Base-by-base conservation (phyloP, 345 rosid genomes). In the Bruguiera sexangula region DNA sequence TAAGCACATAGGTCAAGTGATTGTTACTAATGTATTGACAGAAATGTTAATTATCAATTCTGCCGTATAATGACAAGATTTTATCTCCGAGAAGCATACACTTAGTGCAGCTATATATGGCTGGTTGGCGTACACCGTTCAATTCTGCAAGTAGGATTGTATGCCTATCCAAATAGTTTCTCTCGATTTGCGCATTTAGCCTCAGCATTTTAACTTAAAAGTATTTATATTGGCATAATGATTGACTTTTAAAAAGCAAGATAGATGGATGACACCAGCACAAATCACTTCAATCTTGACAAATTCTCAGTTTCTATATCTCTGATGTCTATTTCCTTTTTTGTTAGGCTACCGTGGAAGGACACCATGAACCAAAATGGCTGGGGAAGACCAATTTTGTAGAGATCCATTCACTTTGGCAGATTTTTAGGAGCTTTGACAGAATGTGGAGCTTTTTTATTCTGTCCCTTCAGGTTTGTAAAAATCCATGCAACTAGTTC, bases 391-490 rank as follows among this genome's bases (percentile, higher is more conserved):
- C 89, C 70, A 89, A 94, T 75, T 94, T 89, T 84, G 93, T 88
- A 60, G 98, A 94, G 88, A 86, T 79, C 48, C 98, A 89, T 69
- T 89, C 98, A 27, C 88, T 94, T 77, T 94, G 97, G 98, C 98
- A 94, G 76, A 86, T 94, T 71, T 94, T 89, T 76, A 81, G 98
- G 79, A 91, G 98, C 85, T 94, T 94, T 82, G 97, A 89, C 75
- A 84, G 98, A 80, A 88, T 91, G 96, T 94, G 98, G 98, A 85
- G 83, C 72, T 89, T 91, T 85, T 91, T 87, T 83, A 85, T 94
- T 75, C 66, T 94, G 82, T 84, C 95, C 66, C 93, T 94, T 72
- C 98, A 94, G 97, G 98, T 91, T 76, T 62, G 75, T 67, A 59
- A 68, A 51, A 51, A 46, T 11, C 61, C 36, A 29, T 24, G 8